Evolutionary conservation across 169 alveolate species (phyloP).

Genomic region (Cryptosporidium parvum): DNA sequence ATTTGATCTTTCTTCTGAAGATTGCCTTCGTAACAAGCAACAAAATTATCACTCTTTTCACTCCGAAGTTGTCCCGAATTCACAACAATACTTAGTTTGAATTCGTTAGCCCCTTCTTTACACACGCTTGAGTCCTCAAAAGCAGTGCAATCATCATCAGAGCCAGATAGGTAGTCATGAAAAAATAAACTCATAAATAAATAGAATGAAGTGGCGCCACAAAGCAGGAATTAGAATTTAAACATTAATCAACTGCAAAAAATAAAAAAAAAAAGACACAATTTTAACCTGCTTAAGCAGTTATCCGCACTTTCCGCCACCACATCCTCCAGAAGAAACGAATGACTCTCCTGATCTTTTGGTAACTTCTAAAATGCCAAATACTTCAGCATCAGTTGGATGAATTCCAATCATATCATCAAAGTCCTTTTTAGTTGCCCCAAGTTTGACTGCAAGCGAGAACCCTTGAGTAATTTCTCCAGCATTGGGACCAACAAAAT

Average conservation of each 20-base stretch:
- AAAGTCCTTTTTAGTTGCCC: slow-evolving; percentile 92
- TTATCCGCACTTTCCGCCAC: slow-evolving; percentile 93
- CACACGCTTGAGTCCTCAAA: not conserved
- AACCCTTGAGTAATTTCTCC: slow-evolving; percentile 98
- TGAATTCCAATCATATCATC: slow-evolving; percentile 95
- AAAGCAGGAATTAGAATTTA: not conserved
- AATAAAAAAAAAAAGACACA: not conserved
- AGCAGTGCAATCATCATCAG: slow-evolving; percentile 1
- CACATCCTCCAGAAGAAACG: slow-evolving; percentile 95
- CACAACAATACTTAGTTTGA: not conserved
- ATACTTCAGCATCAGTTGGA: slow-evolving; percentile 97
- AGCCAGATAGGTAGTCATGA: slow-evolving; percentile 5
- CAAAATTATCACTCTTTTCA: not conserved
- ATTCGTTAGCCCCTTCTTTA: not conserved
- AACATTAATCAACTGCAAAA: not conserved
- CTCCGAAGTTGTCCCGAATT: not conserved
- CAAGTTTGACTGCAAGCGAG: slow-evolving; percentile 94
- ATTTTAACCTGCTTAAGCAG: not conserved
- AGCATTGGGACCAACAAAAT: slow-evolving; percentile 97
- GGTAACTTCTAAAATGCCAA: slow-evolving; percentile 86
- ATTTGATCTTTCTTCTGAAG: not conserved
- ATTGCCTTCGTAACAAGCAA: not conserved
- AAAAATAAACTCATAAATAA: slow-evolving; percentile 4
- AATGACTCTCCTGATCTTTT: slow-evolving; percentile 89
- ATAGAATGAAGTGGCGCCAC: not conserved